Evolutionary conservation across 2,329 filamentous ascomycete species (phyloP), one percentile per base, ranked within the genome.

Genomic region (Domatiomyces globalis): DNA sequence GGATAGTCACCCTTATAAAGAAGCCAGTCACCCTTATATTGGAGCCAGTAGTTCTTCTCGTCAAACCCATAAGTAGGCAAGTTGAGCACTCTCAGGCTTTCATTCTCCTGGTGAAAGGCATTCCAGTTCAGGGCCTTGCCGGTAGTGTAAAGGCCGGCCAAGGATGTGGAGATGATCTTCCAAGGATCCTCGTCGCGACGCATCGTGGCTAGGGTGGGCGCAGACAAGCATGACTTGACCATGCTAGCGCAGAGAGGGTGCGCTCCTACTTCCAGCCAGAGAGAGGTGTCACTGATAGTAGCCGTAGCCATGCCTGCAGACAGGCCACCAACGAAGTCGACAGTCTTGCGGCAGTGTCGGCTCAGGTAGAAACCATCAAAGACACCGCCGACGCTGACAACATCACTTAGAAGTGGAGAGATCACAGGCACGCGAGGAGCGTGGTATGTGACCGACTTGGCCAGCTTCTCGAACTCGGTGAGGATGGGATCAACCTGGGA

Each of bases 21-120:
- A 29, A 73, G 78, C 80, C 83, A 88, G 65, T 87, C 81, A 55
- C 85, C 82, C 55, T 74, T 72, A 64, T 85, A 85, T 62, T 80
- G 78, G 15, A 85, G 73, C 81, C 81, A 85, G 66, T 86, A 85
- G 58, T 78, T 79, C 71, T 86, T 85, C 56, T 77, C 70, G 63
- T 87, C 80, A 63, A 81, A 87, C 0, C 73, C 73, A 63, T 87
- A 87, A 0, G 75, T 73, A 1, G 83, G 83, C 3, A 87, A 68
- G n/a, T 84, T 67, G 15, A 86, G 69, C 43, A 76, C 70, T 43
- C 81, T 74, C 1, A 73, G 72, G 39, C 69, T 63, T 58, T 78
- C 75, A 49, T 70, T 70, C 49, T 70, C 68, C 43, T 67, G 66
- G 54, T 71, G 68, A 52, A 71, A 71, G 45, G 70, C 67, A 48